phyloP scores from a whole-genome alignment of 176 grass and related monocot genomes.

The Olyra latifolia region DNA sequence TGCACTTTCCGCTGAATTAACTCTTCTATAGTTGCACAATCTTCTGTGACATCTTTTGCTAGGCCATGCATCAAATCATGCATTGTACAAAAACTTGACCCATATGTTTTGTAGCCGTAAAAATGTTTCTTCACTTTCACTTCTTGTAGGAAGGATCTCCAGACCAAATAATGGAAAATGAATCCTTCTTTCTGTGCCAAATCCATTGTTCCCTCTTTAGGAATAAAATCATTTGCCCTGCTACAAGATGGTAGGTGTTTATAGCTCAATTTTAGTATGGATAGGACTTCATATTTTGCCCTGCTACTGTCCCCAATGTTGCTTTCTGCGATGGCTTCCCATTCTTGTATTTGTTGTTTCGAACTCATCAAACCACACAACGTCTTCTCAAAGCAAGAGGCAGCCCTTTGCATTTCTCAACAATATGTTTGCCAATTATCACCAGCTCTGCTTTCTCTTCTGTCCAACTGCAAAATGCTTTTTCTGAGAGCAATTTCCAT shows the following conservation, averaged over 20 bases:
- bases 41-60: background rate
- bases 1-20: background rate
- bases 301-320: background rate
- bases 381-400: conserved; percentile 38
- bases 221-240: conserved; percentile 27
- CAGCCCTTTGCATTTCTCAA: conserved; percentile 24
- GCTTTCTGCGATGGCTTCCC: background rate
- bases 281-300: background rate
- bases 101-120: background rate
- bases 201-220: background rate
- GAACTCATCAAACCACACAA: conserved; percentile 41
- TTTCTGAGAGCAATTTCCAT: conserved; percentile 33
- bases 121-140: background rate
- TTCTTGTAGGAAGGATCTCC: conserved; percentile 35
- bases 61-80: conserved; percentile 40
- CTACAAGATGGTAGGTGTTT: background rate
- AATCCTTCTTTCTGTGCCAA: background rate
- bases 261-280: conserved; percentile 26
- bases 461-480: conserved; percentile 14
- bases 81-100: background rate
- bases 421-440: background rate
- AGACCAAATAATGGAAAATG: background rate
- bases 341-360: conserved; percentile 3
- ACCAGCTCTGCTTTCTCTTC: background rate
- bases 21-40: background rate